Base-by-base conservation (phyloP, 176 grass and related monocot genomes). In the Alopecurus myosuroides region DNA sequence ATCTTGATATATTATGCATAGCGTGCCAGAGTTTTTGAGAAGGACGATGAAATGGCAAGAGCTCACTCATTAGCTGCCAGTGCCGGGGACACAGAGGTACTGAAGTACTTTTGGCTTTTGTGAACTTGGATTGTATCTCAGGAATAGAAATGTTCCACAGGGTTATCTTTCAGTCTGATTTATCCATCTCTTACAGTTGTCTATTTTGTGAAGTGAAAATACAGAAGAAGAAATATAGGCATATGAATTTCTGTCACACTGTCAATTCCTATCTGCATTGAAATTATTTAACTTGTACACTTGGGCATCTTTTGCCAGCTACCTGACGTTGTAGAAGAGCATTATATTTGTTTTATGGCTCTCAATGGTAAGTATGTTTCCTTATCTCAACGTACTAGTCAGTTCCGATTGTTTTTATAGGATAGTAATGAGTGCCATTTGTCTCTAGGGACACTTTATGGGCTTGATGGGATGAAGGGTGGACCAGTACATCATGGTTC, bases 31-130 rank as follows among this genome's bases (percentile, higher is more conserved):
- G 89, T 76, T 77, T 85, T 98, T 41, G 95, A 98, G 86, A 89
- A 89, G 52, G 88, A 94, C 13, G 92, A 81, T 84, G 85, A 86
- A 77, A 94, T 98, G 70, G 90, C 88, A 84, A 94, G 83, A 85
- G 90, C 95, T 75, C 92, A 98, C 68, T 91, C 88, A 77, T 46
- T 93, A 60, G 92, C 90, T 42, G 85, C 95, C n/a, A 89, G 85
- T 86, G 85, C 84, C 72, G 90, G 92, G 80, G 82, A 86, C 33
- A 94, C 92, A 66, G 92, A 94, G 92, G 95, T 98, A 73, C 49
- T 49, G 40, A 2, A 63, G 1, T n/a, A 55, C 71, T 64, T 49
- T 75, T 82, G 31, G 10, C 17, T 15, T 45, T 65, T 74, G 25
- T 74, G 66, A 65, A 42, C 20, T 31, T n/a, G 18, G 12, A 61